Conservation (phyloP, 352 stramenopile species). For the Saprolegnia parasitica region DNA sequence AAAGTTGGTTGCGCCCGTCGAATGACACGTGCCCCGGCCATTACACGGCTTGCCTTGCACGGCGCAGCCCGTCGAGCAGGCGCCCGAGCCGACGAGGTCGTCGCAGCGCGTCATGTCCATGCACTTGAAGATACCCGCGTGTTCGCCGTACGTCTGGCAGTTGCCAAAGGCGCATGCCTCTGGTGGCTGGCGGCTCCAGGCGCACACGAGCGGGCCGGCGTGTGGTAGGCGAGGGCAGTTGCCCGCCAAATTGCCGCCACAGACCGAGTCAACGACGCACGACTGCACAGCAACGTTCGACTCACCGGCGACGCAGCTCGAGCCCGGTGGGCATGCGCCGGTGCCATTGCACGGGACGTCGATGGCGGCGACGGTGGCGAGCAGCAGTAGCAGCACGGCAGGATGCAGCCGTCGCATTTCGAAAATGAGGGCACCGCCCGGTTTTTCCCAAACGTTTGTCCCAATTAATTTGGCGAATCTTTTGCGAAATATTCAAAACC, state of each 20-base stretch:
- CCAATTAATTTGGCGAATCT: neutral
- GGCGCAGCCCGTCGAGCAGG: slow-evolving; percentile 7
- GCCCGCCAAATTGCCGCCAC: slow-evolving; percentile 44
- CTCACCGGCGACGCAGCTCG: slow-evolving; percentile 72
- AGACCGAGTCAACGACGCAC: slow-evolving; percentile 58
- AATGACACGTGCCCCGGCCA: slow-evolving; percentile 52
- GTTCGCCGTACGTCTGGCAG: slow-evolving; percentile 36
- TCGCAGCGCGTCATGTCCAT: slow-evolving; percentile 69
- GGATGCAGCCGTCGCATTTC: neutral
- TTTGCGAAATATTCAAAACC: no score
- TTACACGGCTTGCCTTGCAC: slow-evolving; percentile 44
- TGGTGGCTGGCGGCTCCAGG: slow-evolving; percentile 32
- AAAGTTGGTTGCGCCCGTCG: slow-evolving; percentile 38
- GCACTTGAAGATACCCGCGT: slow-evolving; percentile 71
- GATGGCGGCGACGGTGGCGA: neutral
- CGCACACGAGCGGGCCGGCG: slow-evolving; percentile 64
- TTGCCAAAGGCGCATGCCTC: slow-evolving; percentile 25
- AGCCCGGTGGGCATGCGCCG: slow-evolving; percentile 50
- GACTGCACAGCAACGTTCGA: slow-evolving; percentile 52
- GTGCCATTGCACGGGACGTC: slow-evolving; percentile 40
- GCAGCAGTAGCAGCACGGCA: neutral
- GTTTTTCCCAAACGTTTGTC: neutral
- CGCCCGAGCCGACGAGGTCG: neutral
- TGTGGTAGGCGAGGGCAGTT: slow-evolving; percentile 53
- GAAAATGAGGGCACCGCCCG: neutral